These are phyloP conservation scores for Ophiostoma populinum DNA, from an alignment of 2,329 filamentous ascomycete species.

Conservation along the genomic window DNA sequence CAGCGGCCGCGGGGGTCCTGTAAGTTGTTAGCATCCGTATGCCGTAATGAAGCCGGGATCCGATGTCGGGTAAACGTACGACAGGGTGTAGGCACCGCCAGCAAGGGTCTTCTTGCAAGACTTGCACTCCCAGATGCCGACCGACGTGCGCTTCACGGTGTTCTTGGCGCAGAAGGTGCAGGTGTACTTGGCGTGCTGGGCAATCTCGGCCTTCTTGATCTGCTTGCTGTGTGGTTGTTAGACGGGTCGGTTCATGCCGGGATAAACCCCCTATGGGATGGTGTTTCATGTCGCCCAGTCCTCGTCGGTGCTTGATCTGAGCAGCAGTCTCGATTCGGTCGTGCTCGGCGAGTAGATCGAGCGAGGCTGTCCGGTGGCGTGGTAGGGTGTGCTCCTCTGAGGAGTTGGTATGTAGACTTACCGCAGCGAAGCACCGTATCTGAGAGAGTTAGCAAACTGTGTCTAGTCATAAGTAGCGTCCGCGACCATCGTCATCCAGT, in stretches of 20 bases:
- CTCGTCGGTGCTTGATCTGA: too few species aligned
- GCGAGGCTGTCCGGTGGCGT: too few species aligned
- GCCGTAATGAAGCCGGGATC: not conserved
- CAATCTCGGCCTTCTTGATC: constrained; percentile 99
- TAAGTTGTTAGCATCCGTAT: constrained; percentile 7
- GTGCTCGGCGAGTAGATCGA: too few species aligned
- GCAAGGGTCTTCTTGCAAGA: constrained; percentile 88
- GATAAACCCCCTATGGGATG: too few species aligned
- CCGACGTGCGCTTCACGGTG: constrained; percentile 58
- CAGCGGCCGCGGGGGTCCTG: constrained; percentile 81
- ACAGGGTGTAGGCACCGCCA: constrained; percentile 86
- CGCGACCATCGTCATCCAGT: not conserved
- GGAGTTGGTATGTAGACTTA: too few species aligned
- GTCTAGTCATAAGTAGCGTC: not conserved
- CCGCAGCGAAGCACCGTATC: constrained; percentile 89
- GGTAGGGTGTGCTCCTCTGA: too few species aligned
- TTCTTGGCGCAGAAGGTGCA: constrained; percentile 99
- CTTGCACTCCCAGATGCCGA: constrained; percentile 73
- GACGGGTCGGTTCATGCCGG: too few species aligned
- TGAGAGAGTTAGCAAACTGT: constrained; percentile 18
- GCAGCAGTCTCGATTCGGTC: too few species aligned
- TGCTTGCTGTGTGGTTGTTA: constrained; percentile 51
- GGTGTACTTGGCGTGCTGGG: constrained; percentile 86
- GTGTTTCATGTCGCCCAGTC: too few species aligned
- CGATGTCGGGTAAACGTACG: constrained; percentile 48